phyloP scores from a whole-genome alignment of 116 monocot species.

The Papilionanthe hybrid region DNA sequence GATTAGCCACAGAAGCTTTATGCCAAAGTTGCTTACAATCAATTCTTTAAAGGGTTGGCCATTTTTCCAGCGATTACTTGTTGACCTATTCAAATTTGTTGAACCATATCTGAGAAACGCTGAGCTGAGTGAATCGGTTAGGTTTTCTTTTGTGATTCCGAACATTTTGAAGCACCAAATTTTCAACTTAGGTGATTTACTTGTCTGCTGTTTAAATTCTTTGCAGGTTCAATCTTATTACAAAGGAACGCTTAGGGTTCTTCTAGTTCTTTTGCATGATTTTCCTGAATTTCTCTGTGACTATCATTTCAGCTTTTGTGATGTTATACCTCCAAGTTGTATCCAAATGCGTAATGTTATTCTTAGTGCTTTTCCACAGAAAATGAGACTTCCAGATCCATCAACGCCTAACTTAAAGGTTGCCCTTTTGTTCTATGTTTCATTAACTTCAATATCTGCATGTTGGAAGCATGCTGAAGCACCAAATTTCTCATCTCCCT shows the following conservation, averaged over 20 bases:
- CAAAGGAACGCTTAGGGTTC: constrained; percentile 86
- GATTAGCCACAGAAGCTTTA: constrained; percentile 88
- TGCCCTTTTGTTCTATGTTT: neutral
- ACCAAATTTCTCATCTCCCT: constrained; percentile 4
- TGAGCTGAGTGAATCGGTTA: constrained; percentile 77
- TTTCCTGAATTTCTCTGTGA: constrained; percentile 97
- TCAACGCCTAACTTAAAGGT: constrained; percentile 97
- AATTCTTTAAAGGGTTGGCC: constrained; percentile 86
- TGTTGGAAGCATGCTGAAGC: too few relatives aligned
- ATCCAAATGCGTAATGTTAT: constrained; percentile 97
- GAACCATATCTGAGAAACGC: constrained; percentile 86
- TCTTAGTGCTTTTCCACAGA: constrained; percentile 97
- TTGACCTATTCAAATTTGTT: constrained; percentile 89
- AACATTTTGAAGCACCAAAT: neutral
- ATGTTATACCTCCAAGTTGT: constrained; percentile 93
- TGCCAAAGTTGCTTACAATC: constrained; percentile 74
- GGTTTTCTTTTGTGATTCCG: constrained; percentile 12
- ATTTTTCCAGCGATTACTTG: constrained; percentile 83
- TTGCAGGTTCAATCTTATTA: constrained; percentile 74
- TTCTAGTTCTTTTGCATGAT: constrained; percentile 90
- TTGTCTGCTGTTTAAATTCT: neutral
- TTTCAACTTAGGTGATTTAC: neutral
- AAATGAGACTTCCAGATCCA: constrained; percentile 97
- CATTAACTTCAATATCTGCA: constrained; percentile 1
- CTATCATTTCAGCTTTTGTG: constrained; percentile 98